A percentile compares a stretch with the other conserved stretches of the same genome.
phyloP scores from a whole-genome alignment of 1,284 basidiomycete genomes.

The Cutaneotrichosporon arboriforme region DNA sequence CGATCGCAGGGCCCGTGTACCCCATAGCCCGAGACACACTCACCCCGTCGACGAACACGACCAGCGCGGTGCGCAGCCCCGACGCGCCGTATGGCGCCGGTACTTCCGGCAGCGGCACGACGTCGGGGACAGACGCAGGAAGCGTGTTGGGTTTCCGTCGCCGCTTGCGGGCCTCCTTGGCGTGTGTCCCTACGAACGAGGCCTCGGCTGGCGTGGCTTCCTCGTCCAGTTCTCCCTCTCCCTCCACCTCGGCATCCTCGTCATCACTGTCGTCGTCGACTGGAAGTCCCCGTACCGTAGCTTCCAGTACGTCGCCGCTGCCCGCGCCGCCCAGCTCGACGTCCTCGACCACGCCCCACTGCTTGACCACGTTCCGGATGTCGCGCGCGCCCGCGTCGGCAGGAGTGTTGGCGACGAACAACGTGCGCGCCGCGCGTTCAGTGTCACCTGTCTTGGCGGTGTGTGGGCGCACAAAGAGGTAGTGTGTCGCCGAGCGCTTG shows the following conservation, averaged over 20 bases:
- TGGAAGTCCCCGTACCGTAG: conserved; percentile 27
- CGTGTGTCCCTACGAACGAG: conserved; percentile 52
- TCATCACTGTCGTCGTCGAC: conserved; percentile 26
- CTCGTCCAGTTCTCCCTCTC: conserved; percentile 44
- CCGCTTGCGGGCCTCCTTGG: conserved; percentile 28
- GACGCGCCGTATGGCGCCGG: conserved; percentile 23
- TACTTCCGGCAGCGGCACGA: conserved; percentile 32
- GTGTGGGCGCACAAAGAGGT: conserved; percentile 40
- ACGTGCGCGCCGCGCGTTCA: conserved; percentile 54
- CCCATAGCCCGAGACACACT: conserved; percentile 62
- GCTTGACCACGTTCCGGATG: conserved; percentile 64
- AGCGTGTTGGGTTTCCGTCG: conserved; percentile 52
- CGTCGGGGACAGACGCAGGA: conserved; percentile 53
- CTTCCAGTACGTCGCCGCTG: conserved; percentile 33
- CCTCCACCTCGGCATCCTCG: conserved; percentile 47
- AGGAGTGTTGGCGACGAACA: conserved; percentile 80
- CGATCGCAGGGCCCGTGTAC: conserved; percentile 26
- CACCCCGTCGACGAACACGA: conserved; percentile 67
- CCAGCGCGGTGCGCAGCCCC: conserved; percentile 56
- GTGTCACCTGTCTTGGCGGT: conserved; percentile 3
- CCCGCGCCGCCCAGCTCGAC: conserved; percentile 54
- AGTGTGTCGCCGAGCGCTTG: conserved; percentile 26
- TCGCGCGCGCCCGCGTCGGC: conserved; percentile 76
- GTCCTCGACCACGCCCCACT: conserved; percentile 67
- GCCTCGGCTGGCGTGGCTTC: conserved; percentile 38